phyloP scores from a whole-genome alignment of 768 basidiomycete species.

The Naganishia onofrii region DNA sequence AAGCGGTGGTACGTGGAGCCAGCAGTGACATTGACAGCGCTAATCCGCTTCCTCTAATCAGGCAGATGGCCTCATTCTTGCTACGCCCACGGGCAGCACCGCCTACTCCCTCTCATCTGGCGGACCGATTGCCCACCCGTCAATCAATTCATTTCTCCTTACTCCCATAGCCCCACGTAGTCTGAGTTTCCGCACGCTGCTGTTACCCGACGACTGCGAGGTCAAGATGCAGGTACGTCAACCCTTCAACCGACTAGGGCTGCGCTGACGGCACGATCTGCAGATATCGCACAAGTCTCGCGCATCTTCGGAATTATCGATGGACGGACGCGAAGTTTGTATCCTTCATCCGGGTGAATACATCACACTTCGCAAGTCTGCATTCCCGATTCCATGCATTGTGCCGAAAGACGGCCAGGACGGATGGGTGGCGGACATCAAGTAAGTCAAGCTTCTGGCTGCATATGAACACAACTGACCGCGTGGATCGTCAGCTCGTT shows the following conservation, averaged over 20 bases:
- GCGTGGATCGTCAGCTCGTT: constrained; percentile 62
- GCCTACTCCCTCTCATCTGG: constrained; percentile 94
- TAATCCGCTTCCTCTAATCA: constrained; percentile 46
- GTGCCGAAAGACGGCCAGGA: constrained; percentile 64
- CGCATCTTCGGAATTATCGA: constrained; percentile 81
- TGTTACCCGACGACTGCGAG: constrained; percentile 64
- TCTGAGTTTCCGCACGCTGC: constrained; percentile 83
- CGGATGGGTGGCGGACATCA: constrained; percentile 96
- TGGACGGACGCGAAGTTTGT: constrained; percentile 86
- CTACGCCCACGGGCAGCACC: constrained; percentile 93
- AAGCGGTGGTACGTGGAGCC: constrained; percentile 74
- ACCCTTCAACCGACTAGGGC: background rate
- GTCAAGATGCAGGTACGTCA: constrained; percentile 51
- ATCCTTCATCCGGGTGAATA: constrained; percentile 79
- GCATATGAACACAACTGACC: background rate
- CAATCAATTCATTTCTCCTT: constrained; percentile 79
- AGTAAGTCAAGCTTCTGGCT: constrained; percentile 37
- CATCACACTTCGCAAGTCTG: constrained; percentile 77
- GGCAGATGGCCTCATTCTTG: constrained; percentile 91
- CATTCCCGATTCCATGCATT: constrained; percentile 88
- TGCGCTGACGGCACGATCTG: background rate
- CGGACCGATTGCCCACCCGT: constrained; percentile 93
- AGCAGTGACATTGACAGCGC: background rate
- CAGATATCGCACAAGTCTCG: constrained; percentile 83
- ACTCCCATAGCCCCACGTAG: constrained; percentile 96